These are phyloP conservation scores for Fusarium brachygibbosum DNA, from an alignment of 2,329 filamentous ascomycete species.

Conservation along the genomic window DNA sequence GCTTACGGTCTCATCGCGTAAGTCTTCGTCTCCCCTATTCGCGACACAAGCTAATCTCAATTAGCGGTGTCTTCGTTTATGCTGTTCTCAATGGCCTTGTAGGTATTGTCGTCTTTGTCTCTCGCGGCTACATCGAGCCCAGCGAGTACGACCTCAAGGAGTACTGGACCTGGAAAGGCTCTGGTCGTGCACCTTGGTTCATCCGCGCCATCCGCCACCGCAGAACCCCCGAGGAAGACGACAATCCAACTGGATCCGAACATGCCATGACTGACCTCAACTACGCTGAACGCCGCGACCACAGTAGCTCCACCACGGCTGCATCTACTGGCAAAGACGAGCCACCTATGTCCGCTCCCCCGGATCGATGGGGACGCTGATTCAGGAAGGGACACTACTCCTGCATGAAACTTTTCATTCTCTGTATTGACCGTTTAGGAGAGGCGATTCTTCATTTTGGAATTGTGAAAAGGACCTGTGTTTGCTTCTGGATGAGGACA, in stretches of 20 bases:
- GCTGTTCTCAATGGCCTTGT: constrained; percentile 64
- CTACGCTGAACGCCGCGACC: constrained; percentile 21
- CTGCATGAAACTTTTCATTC: constrained; percentile 7
- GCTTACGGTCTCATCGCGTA: constrained; percentile 82
- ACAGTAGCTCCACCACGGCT: constrained; percentile 33
- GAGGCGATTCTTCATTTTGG: constrained; percentile 28
- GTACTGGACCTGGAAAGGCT: constrained; percentile 68
- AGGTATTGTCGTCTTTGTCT: constrained; percentile 60
- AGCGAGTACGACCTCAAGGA: constrained; percentile 68
- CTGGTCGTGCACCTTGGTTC: constrained; percentile 63
- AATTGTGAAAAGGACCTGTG: constrained; percentile 14
- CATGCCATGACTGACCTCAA: constrained; percentile 28
- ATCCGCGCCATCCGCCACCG: constrained; percentile 55
- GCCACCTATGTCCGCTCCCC: constrained; percentile 36
- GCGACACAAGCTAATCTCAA: constrained; percentile 12
- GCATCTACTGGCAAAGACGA: constrained; percentile 48
- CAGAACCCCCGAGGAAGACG: constrained; percentile 13
- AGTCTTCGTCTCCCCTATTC: constrained; percentile 49
- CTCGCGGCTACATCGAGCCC: constrained; percentile 60
- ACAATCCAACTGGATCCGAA: constrained; percentile 22
- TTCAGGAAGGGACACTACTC: not conserved
- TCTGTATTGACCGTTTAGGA: constrained; percentile 21
- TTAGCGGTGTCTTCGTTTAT: constrained; percentile 68
- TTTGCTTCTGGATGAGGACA: constrained; percentile 27
- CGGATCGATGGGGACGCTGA: constrained; percentile 36